Evolutionary conservation across 2,329 filamentous ascomycete genomes (phyloP), one percentile per base, ranked within the genome.

Genomic region (Aspergillus fischeri): DNA sequence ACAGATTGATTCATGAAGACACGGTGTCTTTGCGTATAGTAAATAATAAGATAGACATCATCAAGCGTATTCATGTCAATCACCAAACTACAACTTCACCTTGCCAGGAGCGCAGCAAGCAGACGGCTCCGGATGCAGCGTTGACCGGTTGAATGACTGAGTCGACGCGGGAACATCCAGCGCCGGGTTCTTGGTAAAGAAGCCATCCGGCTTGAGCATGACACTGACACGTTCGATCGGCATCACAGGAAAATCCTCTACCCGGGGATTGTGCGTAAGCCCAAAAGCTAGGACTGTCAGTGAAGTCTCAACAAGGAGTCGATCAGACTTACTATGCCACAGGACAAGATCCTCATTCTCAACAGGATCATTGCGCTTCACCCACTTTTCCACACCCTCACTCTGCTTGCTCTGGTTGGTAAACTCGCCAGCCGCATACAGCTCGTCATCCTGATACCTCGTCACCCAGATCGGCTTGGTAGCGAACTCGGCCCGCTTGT

Each of bases 171-270:
- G 77, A 4, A 80, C 77, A 63, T 79, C 77, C 42, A 81, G 61
- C 3, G 78, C 78, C 0, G 80, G 79, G 58, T 81, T 81, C 69
- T 75, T 76, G 4, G 75, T 74, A 61, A 80, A 81, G 69, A 82
- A 81, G 4, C 80, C 79, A 58, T 78, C 77, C 6, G 80, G 78
- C 63, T 77, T 77, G 25, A 82, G 66, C 64, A 73, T 75, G 9
- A 81, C 75, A 45, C 74, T 77, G 47, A 78, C 70, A 4, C 75
- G 70, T 65, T 88, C 86, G 60, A 79, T 79, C 0, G 85, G 86
- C 86, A 88, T 88, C 28, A 88, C 82, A 0, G 85, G 85, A 72
- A 87, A 88, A 64, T 88, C 86, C 65, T 88, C 86, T 27, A 83
- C 78, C 2, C 85, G 75, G 0, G 84, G 84, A 42, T 86, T 82